These are phyloP conservation scores for Magnusiomyces tetraspermus DNA, from an alignment of 1,139 yeast genomes.

Conservation along the genomic window DNA sequence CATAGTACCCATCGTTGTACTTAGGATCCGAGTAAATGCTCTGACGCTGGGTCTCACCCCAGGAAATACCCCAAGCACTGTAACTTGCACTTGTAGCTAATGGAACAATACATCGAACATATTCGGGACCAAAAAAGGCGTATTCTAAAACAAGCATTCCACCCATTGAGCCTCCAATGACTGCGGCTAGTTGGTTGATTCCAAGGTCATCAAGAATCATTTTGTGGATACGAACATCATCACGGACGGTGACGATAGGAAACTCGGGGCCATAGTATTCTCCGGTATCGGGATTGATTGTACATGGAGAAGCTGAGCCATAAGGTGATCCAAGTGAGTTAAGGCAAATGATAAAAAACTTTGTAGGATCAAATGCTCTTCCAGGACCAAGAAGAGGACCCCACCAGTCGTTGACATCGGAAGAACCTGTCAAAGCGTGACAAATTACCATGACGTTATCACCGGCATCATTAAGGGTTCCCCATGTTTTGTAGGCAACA, in stretches of 20 bases:
- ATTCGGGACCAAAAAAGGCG: constrained; percentile 59
- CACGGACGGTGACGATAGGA: constrained; percentile 85
- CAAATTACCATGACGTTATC: constrained; percentile 80
- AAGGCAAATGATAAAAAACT: constrained; percentile 76
- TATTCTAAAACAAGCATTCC: constrained; percentile 96
- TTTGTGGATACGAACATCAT: constrained; percentile 75
- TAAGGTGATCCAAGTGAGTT: constrained; percentile 93
- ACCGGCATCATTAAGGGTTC: constrained; percentile 53
- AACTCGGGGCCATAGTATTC: constrained; percentile 86
- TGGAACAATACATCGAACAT: constrained; percentile 66
- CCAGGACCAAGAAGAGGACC: constrained; percentile 86
- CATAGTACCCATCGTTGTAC: constrained; percentile 79
- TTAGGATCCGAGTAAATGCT: constrained; percentile 91
- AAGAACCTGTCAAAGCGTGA: constrained; percentile 91
- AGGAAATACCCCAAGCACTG: constrained; percentile 96
- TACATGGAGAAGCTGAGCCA: constrained; percentile 88
- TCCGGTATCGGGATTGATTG: constrained; percentile 63
- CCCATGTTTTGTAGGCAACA: constrained; percentile 96
- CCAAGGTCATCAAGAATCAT: constrained; percentile 63
- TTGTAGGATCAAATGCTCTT: constrained; percentile 82
- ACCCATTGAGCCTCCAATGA: constrained; percentile 97
- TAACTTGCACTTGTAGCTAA: constrained; percentile 91
- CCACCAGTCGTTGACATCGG: constrained; percentile 97
- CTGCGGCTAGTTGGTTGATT: constrained; percentile 67
- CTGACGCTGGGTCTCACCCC: constrained; percentile 98